A percentile compares a stretch with the other conserved stretches of the same genome.
Evolutionary conservation across 1,284 basidiomycete genomes (phyloP).

Genomic region (Ceratobasidium sp.): DNA sequence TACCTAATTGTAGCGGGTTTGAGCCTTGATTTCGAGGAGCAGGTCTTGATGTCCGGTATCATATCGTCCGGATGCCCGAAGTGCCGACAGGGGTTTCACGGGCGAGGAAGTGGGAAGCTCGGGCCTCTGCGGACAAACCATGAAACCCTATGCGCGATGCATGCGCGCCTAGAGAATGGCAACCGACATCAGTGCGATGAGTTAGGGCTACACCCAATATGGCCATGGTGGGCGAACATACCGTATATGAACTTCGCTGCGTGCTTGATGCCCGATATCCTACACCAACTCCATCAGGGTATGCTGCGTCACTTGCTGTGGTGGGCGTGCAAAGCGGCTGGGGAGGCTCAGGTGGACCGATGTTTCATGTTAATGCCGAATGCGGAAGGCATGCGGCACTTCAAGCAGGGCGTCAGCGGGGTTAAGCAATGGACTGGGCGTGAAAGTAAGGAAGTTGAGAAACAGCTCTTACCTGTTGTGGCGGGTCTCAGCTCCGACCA

Average conservation of each 20-base stretch:
- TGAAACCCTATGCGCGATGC: conserved; percentile 31
- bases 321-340: not conserved
- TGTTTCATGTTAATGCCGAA: conserved; percentile 12
- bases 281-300: conserved; percentile 31
- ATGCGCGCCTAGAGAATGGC: not conserved
- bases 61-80: not conserved
- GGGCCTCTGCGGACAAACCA: not conserved
- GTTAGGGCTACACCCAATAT: not conserved
- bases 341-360: not conserved
- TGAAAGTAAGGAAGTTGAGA: conserved; percentile 28
- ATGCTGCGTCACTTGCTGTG: not conserved
- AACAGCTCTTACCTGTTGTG: conserved; percentile 9
- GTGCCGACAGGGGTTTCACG: not conserved
- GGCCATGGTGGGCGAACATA: conserved; percentile 31
- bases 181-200: not conserved
- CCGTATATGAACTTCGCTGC: conserved; percentile 7
- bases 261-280: conserved; percentile 11
- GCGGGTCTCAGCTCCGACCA: not conserved
- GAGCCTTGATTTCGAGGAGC: conserved; percentile 19
- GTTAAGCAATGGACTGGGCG: conserved; percentile 19
- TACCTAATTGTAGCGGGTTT: conserved; percentile 4
- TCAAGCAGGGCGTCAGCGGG: conserved; percentile 7
- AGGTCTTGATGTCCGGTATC: not conserved
- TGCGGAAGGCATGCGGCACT: conserved; percentile 13
- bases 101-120: not conserved